Conservation (phyloP, 768 basidiomycete species). For the Russula ochroleuca region DNA sequence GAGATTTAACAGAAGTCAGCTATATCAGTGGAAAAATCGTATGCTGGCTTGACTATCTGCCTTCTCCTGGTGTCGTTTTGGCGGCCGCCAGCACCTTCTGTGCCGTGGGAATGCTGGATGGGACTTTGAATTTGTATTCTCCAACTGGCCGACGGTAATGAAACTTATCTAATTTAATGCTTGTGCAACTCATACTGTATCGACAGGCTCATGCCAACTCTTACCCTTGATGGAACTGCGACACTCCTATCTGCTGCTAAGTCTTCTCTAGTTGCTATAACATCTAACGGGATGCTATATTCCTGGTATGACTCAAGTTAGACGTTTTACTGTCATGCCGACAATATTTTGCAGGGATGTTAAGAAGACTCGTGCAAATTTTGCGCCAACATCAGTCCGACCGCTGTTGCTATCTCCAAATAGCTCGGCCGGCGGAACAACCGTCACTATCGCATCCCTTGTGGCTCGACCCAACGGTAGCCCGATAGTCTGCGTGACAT, state of each 20-base stretch:
- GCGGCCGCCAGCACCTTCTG: constrained; percentile 63
- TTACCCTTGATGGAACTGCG: constrained; percentile 68
- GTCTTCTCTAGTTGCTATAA: constrained; percentile 65
- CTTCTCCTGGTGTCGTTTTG: constrained; percentile 62
- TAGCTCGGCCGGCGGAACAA: constrained; percentile 8
- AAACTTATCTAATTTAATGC: constrained; percentile 23
- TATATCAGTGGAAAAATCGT: constrained; percentile 62
- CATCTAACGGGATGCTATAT: constrained; percentile 63
- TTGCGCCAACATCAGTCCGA: constrained; percentile 59
- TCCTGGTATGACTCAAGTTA: constrained; percentile 54
- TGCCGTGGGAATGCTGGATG: constrained; percentile 77
- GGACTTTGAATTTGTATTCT: constrained; percentile 78
- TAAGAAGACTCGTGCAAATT: constrained; percentile 58
- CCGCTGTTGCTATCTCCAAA: constrained; percentile 58
- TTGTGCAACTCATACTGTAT: neutral
- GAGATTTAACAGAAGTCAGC: constrained; percentile 65
- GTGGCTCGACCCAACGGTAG: constrained; percentile 73
- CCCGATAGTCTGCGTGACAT: constrained; percentile 71
- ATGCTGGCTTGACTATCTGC: constrained; percentile 87
- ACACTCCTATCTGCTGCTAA: constrained; percentile 65
- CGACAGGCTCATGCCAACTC: constrained; percentile 67
- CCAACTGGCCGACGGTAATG: constrained; percentile 72
- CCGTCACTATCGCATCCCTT: constrained; percentile 55
- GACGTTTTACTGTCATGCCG: neutral
- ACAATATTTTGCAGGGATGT: constrained; percentile 54